These are phyloP conservation scores for Chaetomiaceae sp. DNA, from an alignment of 2,329 filamentous ascomycete species.

Conservation along the genomic window DNA sequence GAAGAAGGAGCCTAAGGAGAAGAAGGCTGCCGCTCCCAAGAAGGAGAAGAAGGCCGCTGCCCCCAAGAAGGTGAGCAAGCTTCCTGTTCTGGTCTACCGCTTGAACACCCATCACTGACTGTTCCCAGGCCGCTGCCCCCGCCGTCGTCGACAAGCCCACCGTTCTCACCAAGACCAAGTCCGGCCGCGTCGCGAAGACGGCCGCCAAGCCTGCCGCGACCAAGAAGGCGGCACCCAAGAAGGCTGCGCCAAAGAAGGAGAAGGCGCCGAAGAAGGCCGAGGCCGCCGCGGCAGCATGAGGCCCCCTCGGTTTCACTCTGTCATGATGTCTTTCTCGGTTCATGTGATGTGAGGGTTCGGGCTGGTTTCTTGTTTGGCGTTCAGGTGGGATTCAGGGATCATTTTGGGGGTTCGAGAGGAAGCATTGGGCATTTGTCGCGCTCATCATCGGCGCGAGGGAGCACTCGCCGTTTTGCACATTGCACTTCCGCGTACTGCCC, in stretches of 20 bases:
- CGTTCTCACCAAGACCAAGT: conserved; percentile 76
- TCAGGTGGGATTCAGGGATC: conserved; percentile 17
- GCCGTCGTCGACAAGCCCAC: conserved; percentile 66
- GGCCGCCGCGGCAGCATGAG: conserved; percentile 20
- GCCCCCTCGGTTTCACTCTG: conserved; percentile 28
- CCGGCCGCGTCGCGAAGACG: conserved; percentile 75
- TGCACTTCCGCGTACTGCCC: neutral
- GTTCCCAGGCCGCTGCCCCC: conserved; percentile 55
- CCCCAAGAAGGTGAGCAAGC: conserved; percentile 32
- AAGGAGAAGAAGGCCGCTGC: conserved; percentile 31
- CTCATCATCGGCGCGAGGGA: conserved; percentile 5
- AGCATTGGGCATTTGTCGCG: conserved; percentile 19
- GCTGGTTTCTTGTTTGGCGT: conserved; percentile 23
- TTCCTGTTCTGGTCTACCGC: too few relatives aligned
- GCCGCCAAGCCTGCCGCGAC: conserved; percentile 43
- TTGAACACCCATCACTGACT: conserved; percentile 10
- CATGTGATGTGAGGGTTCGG: conserved; percentile 22
- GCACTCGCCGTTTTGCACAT: conserved; percentile 5
- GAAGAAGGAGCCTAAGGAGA: conserved; percentile 39
- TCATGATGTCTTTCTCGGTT: conserved; percentile 35
- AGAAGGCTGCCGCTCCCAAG: conserved; percentile 40
- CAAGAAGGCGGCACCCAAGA: conserved; percentile 46
- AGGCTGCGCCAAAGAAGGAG: conserved; percentile 43
- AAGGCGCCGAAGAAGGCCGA: conserved; percentile 39
- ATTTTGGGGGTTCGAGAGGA: conserved; percentile 13